Base-by-base conservation (phyloP, 139 green algal genomes). In the Trebouxia sp. region DNA sequence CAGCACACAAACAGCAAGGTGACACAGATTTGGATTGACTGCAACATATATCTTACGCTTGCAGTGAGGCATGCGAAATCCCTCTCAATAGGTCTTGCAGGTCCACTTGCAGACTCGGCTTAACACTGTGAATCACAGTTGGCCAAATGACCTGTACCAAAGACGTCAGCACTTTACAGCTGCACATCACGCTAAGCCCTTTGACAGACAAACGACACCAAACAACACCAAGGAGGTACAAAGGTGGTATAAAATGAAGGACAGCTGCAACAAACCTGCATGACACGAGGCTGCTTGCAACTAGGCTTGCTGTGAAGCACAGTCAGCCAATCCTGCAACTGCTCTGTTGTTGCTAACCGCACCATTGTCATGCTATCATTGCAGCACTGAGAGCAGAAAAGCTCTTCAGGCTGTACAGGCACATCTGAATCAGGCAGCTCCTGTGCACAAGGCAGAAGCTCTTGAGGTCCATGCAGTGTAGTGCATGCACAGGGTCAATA, bases 21-120 rank as follows among this genome's bases (percentile, higher is more conserved):
- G 56, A 67, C 56, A 66, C 55, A 67, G 56, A 67, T 67, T 67
- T 67, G 56, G 56, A 67, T 41, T 67, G 56, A 67, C 56, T 67
- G 56, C 56, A 67, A 67, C 56, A 67, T 67, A 67, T 67, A 67
- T 67, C 56, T 67, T 67, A 67, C 56, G 56, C 56, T 67, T 67
- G 56, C 56, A 67, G 26, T 67, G 56, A 38, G 26, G 56, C 56
- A 67, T 67, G 56, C 56, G 56, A 67, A 38, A 67, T 67, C 56
- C 56, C 56, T 67, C 26, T 67, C n/a, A 67, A 67, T 7, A 67
- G 56, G 47, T 53, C 47, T 53, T 53, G 47, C 47, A 53, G 47
- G 47, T 53, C 47, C 47, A 53, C 47, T 53, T 53, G 47, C 47
- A 53, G 47, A 53, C 47, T 53, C 47, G 47, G 47, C 47, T 53